Conservation (phyloP, 2,329 filamentous ascomycete genomes). For the Harringtonia aguacate region DNA sequence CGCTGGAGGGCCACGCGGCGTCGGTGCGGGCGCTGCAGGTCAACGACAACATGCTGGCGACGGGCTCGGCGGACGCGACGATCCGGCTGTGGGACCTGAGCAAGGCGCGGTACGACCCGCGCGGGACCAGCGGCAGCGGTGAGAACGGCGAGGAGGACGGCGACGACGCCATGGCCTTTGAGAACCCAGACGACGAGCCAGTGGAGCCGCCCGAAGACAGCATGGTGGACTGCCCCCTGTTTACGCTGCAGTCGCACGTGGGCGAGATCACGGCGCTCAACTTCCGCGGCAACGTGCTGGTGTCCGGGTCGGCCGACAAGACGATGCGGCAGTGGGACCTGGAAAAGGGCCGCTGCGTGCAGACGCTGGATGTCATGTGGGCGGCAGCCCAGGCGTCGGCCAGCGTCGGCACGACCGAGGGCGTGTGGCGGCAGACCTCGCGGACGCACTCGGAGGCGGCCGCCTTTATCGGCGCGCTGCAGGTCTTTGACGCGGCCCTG, state of each 20-base stretch:
- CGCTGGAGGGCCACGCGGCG: slow-evolving; percentile 86
- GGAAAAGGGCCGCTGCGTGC: slow-evolving; percentile 91
- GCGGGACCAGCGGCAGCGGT: slow-evolving; percentile 47
- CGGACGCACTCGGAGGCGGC: slow-evolving; percentile 67
- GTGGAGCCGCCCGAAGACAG: slow-evolving; percentile 66
- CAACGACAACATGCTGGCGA: slow-evolving; percentile 90
- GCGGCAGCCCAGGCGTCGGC: slow-evolving; percentile 82
- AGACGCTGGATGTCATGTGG: slow-evolving; percentile 97
- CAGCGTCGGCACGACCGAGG: slow-evolving; percentile 42
- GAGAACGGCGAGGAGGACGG: slow-evolving; percentile 29
- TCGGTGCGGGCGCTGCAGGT: slow-evolving; percentile 89
- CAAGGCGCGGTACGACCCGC: slow-evolving; percentile 72
- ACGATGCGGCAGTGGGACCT: slow-evolving; percentile 96
- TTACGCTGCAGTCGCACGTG: slow-evolving; percentile 79
- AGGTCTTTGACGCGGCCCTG: slow-evolving; percentile 91
- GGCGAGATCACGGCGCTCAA: slow-evolving; percentile 91
- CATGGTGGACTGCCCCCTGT: slow-evolving; percentile 84
- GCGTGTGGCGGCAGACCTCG: slow-evolving; percentile 65
- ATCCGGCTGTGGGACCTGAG: slow-evolving; percentile 93
- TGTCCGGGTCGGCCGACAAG: slow-evolving; percentile 95
- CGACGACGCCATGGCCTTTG: slow-evolving; percentile 59
- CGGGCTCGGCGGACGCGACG: slow-evolving; percentile 88
- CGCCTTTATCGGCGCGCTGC: slow-evolving; percentile 88
- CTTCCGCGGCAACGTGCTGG: slow-evolving; percentile 78
- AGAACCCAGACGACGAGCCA: slow-evolving; percentile 55